These are phyloP conservation scores for Phytopythium vexans DNA, from an alignment of 352 stramenopile species.

Conservation along the genomic window DNA sequence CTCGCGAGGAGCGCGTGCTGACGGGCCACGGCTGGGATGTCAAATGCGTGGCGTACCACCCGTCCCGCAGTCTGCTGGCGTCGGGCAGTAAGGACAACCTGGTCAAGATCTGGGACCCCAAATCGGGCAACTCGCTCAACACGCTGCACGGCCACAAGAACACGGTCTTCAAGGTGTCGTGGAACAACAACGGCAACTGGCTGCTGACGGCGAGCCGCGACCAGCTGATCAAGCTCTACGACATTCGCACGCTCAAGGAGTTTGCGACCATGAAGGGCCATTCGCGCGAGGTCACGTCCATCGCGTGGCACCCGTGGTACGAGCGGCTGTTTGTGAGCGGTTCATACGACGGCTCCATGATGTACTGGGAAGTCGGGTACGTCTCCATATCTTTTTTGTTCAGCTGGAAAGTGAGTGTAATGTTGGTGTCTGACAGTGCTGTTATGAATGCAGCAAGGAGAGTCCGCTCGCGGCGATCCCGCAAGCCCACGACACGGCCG, in stretches of 20 bases:
- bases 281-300: constrained; percentile 94
- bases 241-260: constrained; percentile 97
- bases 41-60: constrained; percentile 97
- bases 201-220: constrained; percentile 95
- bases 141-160: constrained; percentile 98
- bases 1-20: constrained; percentile 92
- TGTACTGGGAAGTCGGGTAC: constrained; percentile 97
- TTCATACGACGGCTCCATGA: constrained; percentile 96
- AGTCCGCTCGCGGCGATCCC: constrained; percentile 81
- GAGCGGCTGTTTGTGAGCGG: constrained; percentile 96
- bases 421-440: constrained; percentile 9
- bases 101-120: constrained; percentile 98
- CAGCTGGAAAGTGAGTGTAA: not conserved
- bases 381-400: constrained; percentile 12
- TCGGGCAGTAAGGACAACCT: constrained; percentile 97
- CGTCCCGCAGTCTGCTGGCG: constrained; percentile 91
- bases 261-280: constrained; percentile 94
- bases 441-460: constrained; percentile 51
- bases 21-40: constrained; percentile 98
- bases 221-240: constrained; percentile 98
- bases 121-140: constrained; percentile 88
- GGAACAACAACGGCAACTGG: constrained; percentile 99
- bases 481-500: constrained; percentile 95
- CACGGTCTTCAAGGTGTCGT: constrained; percentile 96
- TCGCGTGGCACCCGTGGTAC: constrained; percentile 97